Evolutionary conservation across 305 asterid genomes (phyloP), one percentile per base, ranked within the genome.

Genomic region (Coffea humblotiana): DNA sequence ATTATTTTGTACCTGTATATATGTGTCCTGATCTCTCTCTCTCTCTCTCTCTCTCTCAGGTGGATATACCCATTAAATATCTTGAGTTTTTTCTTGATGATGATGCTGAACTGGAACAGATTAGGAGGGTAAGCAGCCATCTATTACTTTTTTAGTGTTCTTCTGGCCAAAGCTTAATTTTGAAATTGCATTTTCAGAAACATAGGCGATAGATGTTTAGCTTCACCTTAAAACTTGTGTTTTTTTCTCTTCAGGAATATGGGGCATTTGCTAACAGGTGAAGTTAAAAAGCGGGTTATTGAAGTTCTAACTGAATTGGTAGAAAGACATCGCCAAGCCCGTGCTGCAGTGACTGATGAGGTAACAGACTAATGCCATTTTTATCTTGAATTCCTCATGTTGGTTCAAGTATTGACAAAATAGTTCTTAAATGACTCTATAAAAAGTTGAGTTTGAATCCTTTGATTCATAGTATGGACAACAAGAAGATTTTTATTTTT

Each of bases 71-170:
- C 4, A 48, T 94, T 63, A 96, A 96, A 73, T 96, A 96, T 86
- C 98, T 96, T 43, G 92, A 97, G 27, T 96, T 96, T 84, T 94
- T 96, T 89, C 89, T 96, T 89, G 99, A 96, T 40, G 98, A 96
- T 69, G 98, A 96, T 82, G 82, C 80, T 6, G 99, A 94, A 85
- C 94, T 94, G 49, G 94, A 92, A 69, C 85, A 85, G 78, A 92
- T 92, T 73, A 83, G 86, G 83, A 89, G 78, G 78, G 98, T 92
- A 79, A 83, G 93, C 12, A 19, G 47, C 18, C 25, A 43, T 66
- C 8, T 3, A 5, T 75, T 35, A 35, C 64, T 27, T 29, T 45
- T 47, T 56, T 60, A 21, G 58, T 25, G 25, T 27, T 75, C 7
- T 12, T 40, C 29, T 25, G 49, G n/a, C 32, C 15, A 7, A 18